phyloP scores from a whole-genome alignment of 257 asterid species.

The Thymus mandschuricus region DNA sequence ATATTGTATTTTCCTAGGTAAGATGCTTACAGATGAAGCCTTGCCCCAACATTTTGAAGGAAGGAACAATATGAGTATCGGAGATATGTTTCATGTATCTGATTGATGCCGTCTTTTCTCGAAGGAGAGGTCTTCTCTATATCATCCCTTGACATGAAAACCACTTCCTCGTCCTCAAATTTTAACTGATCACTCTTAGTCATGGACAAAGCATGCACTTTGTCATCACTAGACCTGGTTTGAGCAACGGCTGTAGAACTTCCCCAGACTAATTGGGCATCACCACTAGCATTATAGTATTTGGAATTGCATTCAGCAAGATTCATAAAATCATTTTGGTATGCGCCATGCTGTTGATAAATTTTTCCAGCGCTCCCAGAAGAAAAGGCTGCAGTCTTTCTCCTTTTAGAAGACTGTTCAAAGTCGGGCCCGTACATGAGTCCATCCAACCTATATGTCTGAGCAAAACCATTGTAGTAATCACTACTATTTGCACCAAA shows the following conservation, averaged over 20 bases:
- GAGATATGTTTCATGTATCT: conserved; percentile 70
- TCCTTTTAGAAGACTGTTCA: conserved; percentile 61
- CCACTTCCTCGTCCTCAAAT: conserved; percentile 66
- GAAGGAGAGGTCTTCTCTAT: conserved; percentile 91
- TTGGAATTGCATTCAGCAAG: conserved; percentile 34
- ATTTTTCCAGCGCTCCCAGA: conserved; percentile 48
- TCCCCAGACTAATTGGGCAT: conserved; percentile 31
- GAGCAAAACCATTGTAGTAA: conserved; percentile 28
- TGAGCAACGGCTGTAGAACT: conserved; percentile 39
- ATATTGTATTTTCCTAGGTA: conserved; percentile 8
- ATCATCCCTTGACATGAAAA: conserved; percentile 83
- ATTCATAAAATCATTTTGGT: conserved; percentile 28
- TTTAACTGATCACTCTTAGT: conserved; percentile 64
- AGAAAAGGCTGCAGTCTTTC: conserved; percentile 59
- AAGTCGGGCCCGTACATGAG: conserved; percentile 46
- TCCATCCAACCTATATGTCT: conserved; percentile 40
- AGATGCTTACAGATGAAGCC: conserved; percentile 77
- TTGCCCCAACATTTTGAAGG: conserved; percentile 84
- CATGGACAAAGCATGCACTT: conserved; percentile 38
- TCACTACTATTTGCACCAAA: conserved; percentile 34
- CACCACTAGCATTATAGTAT: conserved; percentile 30
- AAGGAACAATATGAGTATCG: conserved; percentile 90
- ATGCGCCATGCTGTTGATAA: conserved; percentile 43
- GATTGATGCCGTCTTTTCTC: conserved; percentile 92
- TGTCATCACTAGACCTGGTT: conserved; percentile 38